A percentile compares a stretch with the other conserved stretches of the same genome.
These are phyloP conservation scores for Aspergillus indologenus DNA, from an alignment of 495 filamentous ascomycete genomes.

Conservation along the genomic window DNA sequence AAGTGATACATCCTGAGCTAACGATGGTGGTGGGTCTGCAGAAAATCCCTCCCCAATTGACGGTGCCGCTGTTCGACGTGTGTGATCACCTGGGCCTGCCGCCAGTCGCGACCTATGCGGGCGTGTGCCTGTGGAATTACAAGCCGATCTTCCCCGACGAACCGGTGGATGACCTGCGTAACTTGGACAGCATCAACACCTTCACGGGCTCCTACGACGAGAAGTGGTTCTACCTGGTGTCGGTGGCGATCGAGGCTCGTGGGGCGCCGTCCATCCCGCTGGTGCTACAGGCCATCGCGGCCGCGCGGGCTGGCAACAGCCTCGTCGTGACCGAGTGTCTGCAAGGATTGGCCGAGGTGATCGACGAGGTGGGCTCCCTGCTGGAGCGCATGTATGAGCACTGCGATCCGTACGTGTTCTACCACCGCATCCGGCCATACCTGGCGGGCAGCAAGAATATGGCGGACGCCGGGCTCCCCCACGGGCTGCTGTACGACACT, in stretches of 20 bases:
- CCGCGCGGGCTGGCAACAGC: conserved; percentile 69
- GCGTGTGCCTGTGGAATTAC: conserved; percentile 93
- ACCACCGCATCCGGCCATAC: conserved; percentile 88
- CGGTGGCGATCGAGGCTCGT: conserved; percentile 91
- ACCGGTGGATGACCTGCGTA: conserved; percentile 74
- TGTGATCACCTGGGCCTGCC: conserved; percentile 82
- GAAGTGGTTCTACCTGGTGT: conserved; percentile 97
- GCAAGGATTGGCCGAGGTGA: conserved; percentile 71
- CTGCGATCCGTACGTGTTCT: conserved; percentile 92
- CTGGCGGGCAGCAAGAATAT: conserved; percentile 97
- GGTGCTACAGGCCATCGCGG: conserved; percentile 82
- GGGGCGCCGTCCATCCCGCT: conserved; percentile 84
- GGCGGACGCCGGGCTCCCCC: conserved; percentile 83
- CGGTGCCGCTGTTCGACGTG: conserved; percentile 74
- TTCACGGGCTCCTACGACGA: conserved; percentile 97
- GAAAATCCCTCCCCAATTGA: conserved; percentile 79
- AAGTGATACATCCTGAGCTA: not conserved
- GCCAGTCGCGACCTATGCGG: conserved; percentile 92
- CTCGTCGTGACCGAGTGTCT: conserved; percentile 71
- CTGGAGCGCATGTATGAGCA: conserved; percentile 85
- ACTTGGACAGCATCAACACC: conserved; percentile 78
- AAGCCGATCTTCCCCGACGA: conserved; percentile 81
- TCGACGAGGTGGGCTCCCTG: conserved; percentile 76
- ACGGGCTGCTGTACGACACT: conserved; percentile 83
- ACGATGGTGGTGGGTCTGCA: conserved; percentile 33